phyloP scores from a whole-genome alignment of 148 eudicot species.

The Gaultheria prostrata region DNA sequence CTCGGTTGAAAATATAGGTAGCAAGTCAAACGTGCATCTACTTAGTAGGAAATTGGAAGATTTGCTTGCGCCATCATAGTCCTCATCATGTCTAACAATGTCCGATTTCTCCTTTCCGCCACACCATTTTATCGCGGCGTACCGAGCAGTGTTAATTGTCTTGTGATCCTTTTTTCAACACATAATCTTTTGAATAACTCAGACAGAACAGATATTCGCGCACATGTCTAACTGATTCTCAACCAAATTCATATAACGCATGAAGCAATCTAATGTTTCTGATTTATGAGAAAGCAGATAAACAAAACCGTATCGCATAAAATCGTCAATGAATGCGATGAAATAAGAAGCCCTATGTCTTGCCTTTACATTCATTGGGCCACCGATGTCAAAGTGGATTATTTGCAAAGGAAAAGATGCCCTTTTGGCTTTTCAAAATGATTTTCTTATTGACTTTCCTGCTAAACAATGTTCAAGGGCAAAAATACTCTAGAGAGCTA shows the following conservation, averaged over 20 bases:
- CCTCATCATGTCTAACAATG: no score
- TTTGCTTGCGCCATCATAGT: no score
- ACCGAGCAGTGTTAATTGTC: no score
- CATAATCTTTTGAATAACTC: no score
- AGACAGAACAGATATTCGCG: neutral
- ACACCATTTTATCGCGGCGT: no score
- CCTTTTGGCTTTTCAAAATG: no score
- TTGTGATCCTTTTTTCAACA: no score
- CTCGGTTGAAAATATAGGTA: no score
- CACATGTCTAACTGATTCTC: neutral
- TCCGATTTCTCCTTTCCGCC: no score
- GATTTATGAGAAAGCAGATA: neutral
- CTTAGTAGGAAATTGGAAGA: no score
- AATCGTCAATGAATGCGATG: neutral
- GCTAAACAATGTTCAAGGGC: neutral
- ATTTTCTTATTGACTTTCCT: neutral
- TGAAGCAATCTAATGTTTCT: constrained; percentile 7
- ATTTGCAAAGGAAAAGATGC: neutral
- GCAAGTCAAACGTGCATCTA: no score
- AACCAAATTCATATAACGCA: neutral
- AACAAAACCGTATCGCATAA: neutral
- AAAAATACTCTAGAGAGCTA: neutral
- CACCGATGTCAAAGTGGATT: neutral
- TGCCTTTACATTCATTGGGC: constrained; percentile 7
- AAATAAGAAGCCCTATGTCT: neutral